Conservation (phyloP, 2,329 filamentous ascomycete species). For the Byssothecium circinans region DNA sequence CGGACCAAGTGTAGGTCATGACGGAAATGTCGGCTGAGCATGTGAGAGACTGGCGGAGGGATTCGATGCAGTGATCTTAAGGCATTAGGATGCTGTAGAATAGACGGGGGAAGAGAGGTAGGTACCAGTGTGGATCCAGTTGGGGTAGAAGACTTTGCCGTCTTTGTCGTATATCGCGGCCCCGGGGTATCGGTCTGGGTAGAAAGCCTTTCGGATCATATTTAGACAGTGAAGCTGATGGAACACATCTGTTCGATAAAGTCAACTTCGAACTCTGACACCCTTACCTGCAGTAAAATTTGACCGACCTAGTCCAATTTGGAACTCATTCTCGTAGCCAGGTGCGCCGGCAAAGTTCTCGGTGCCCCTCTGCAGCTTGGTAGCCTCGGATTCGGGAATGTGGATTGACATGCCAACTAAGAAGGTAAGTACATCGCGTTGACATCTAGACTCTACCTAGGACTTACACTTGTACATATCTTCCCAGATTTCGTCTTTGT, state of each 20-base stretch:
- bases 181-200: not conserved
- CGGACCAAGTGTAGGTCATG: not conserved
- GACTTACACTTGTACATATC: not conserved
- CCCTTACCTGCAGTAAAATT: not conserved
- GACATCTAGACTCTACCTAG: not conserved
- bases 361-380: not conserved
- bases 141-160: not conserved
- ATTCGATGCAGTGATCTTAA: not conserved
- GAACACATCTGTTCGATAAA: not conserved
- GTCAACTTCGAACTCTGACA: not conserved
- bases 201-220: not conserved
- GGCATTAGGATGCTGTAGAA: not conserved
- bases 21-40: not conserved
- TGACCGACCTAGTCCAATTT: not conserved
- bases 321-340: not conserved
- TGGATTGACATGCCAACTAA: not conserved
- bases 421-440: not conserved
- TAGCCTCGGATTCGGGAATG: not conserved
- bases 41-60: not conserved
- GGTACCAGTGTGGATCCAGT: not conserved
- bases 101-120: not conserved
- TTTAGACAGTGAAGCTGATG: not conserved
- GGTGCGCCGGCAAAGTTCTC: not conserved
- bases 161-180: not conserved
- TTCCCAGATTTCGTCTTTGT: not conserved